Percentiles rank a stretch among this genome's conserved stretches.
Conservation (phyloP, 768 basidiomycete species). For the Trametes maxima region DNA sequence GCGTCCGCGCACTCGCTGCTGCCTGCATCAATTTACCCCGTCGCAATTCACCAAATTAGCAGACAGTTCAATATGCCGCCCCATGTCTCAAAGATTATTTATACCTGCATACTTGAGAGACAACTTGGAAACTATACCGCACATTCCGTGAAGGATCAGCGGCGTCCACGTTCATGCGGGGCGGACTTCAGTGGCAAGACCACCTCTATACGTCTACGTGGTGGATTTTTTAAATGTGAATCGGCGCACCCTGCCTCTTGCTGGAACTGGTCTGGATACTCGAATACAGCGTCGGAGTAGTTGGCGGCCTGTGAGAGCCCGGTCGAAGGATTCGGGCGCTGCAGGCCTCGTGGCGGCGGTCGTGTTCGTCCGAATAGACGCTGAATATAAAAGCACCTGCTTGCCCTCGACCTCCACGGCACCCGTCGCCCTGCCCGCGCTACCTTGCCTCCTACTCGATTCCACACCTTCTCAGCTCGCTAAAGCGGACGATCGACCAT, state of each 20-base stretch:
- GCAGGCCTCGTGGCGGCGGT: constrained; percentile 15
- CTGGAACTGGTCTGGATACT: too few species aligned
- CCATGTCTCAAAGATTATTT: too few species aligned
- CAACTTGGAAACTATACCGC: neutral
- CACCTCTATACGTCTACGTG: too few species aligned
- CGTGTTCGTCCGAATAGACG: constrained; percentile 16
- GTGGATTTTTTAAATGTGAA: too few species aligned
- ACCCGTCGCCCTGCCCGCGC: constrained; percentile 2
- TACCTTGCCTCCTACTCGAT: neutral
- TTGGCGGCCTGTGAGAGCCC: neutral
- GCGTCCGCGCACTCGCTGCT: too few species aligned
- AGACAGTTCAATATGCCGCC: too few species aligned
- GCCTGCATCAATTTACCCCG: too few species aligned
- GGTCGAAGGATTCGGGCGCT: constrained; percentile 5
- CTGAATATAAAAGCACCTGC: constrained; percentile 3
- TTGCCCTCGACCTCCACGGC: constrained; percentile 1
- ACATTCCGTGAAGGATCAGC: too few species aligned
- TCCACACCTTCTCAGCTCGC: neutral
- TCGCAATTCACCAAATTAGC: too few species aligned
- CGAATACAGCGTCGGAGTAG: neutral
- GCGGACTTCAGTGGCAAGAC: too few species aligned
- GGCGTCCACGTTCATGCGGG: too few species aligned
- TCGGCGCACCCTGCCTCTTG: too few species aligned
- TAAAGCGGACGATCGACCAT: constrained; percentile 1
- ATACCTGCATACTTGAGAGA: neutral